phyloP scores from a whole-genome alignment of 805 yeast species.

The Suhomyces sp. region DNA sequence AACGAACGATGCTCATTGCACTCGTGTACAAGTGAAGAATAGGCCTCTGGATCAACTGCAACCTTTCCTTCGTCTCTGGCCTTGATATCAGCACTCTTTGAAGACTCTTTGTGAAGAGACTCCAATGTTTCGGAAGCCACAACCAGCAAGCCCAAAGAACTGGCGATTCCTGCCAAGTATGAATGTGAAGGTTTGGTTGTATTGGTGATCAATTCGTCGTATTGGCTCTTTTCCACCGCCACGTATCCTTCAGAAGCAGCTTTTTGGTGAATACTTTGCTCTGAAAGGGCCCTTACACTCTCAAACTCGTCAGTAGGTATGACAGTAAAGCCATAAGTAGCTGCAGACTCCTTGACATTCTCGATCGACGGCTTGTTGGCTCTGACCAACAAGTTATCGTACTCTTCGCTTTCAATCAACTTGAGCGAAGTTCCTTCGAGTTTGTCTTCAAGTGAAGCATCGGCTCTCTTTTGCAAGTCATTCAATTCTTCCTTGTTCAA shows the following conservation, averaged over 20 bases:
- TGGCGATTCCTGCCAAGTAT: constrained; percentile 7
- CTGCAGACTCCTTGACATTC: constrained; percentile 23
- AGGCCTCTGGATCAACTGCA: constrained; percentile 13
- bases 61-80: constrained; percentile 18
- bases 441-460: constrained; percentile 14
- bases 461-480: constrained; percentile 8
- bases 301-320: constrained; percentile 21
- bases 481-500: constrained; percentile 5
- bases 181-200: constrained; percentile 12
- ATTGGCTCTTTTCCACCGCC: constrained; percentile 1
- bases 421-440: constrained; percentile 16
- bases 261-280: neutral
- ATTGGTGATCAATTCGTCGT: constrained; percentile 4
- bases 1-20: neutral
- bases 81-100: constrained; percentile 11
- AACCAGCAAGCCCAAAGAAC: constrained; percentile 8
- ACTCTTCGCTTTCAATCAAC: constrained; percentile 22
- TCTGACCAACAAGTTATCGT: constrained; percentile 14
- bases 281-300: neutral
- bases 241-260: constrained; percentile 5
- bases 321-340: constrained; percentile 25
- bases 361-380: constrained; percentile 17
- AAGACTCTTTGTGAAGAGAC: constrained; percentile 12
- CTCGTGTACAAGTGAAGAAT: constrained; percentile 6
- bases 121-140: constrained; percentile 10